Evolutionary conservation across 1,284 basidiomycete species (phyloP), one percentile per base, ranked within the genome.

Genomic region (Leccinum griseonigrum): DNA sequence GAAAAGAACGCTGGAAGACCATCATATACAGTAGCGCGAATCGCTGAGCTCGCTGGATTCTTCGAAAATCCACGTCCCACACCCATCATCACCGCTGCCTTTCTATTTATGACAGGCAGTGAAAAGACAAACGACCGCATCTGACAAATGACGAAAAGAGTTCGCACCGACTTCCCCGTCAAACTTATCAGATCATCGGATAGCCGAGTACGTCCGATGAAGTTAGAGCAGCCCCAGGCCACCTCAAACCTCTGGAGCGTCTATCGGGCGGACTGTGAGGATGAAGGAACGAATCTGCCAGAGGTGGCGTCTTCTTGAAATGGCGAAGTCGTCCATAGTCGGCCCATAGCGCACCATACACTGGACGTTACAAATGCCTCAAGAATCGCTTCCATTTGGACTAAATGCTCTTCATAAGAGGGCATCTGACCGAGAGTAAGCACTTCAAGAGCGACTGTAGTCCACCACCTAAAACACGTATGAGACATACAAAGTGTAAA

Each of bases 131-230:
- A 46, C 13, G 22, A 14, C 46, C 22, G 18, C 31, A 61, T 50
- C 11, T 16, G 18, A 53, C 26, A 52, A 60, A 64, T 18, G 29
- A 29, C 28, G 26, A 61, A 58, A 53, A n/a, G 29, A 55, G 34
- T 36, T 34, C 72, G 28, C 64, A 78, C 77, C 60, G 67, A 64
- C 62, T 76, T 68, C 59, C 76, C 69, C 54, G 73, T 69, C 60
- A 85, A 67, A 46, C 78, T 75, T 38, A 84, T 74, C 58, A 85
- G 72, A 22, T 84, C 84, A 66, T 85, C 85, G 11, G 76, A 73
- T 60, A 81, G 68, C 48, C 83, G 77, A 55, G 85, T 74, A 32
- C 83, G 81, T 56, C 84, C 85, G 50, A 78, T 66, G 61, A 82
- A 76, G 60, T 71, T 74, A 60, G 75, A 78, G 13, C 69, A 68